phyloP scores from a whole-genome alignment of 306 rosid genomes.

The Rosa persica region DNA sequence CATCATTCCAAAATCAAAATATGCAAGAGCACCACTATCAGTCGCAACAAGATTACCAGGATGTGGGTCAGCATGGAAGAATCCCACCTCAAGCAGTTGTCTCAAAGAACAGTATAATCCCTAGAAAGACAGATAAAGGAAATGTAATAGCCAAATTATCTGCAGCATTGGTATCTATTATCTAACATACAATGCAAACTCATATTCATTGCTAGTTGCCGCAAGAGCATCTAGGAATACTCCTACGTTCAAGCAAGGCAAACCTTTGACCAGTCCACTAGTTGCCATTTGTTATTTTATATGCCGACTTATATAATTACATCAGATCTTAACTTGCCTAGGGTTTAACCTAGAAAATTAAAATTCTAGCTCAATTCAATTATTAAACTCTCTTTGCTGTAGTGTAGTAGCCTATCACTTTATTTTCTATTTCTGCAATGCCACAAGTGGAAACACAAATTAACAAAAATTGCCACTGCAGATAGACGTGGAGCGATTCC shows the following conservation, averaged over 20 bases:
- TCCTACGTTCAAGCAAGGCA: background rate
- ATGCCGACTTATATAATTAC: background rate
- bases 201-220: background rate
- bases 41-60: slow-evolving; percentile 97
- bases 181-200: background rate
- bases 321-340: background rate
- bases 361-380: background rate
- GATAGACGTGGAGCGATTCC: slow-evolving; percentile 19
- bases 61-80: slow-evolving; percentile 98
- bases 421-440: background rate
- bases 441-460: background rate
- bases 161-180: background rate
- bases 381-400: background rate
- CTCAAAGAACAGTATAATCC: slow-evolving; percentile 90
- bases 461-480: slow-evolving; percentile 21
- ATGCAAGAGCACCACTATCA: slow-evolving; percentile 71
- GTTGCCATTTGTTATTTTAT: background rate
- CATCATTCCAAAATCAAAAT: slow-evolving; percentile 99
- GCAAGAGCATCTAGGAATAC: background rate
- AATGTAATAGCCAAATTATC: slow-evolving; percentile 4
- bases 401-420: background rate
- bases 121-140: slow-evolving; percentile 45
- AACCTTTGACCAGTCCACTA: background rate
- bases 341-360: background rate
- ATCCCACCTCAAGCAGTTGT: slow-evolving; percentile 93